Base-by-base conservation (phyloP, 2,329 filamentous ascomycete genomes). In the Colletotrichum higginsianum region DNA sequence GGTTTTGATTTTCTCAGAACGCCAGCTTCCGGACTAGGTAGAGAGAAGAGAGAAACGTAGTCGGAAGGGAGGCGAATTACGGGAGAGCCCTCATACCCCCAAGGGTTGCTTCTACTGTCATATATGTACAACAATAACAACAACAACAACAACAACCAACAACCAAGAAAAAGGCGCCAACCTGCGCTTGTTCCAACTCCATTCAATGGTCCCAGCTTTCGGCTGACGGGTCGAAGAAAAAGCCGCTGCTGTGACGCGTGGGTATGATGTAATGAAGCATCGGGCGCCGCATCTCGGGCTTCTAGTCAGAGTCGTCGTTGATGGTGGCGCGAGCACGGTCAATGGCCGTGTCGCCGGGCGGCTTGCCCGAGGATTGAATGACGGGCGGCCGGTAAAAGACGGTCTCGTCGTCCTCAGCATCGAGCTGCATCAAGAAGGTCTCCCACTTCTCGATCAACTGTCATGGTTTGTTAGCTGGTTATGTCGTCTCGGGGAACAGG, bases 391-490 rank as follows among this genome's bases (percentile, higher is more conserved):
- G 86, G 80, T 92, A 92, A 77, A 92, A 92, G 13, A 87, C 88
- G 4, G 88, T 86, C 73, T 91, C 94, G 75, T 97, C 94, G 71
- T 98, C 96, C 77, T 98, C 96, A 11, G 94, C 93, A 80, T 99
- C 96, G 53, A 99, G 87, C 81, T 98, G 96, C 88, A 98, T 92
- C 63, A 99, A 87, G 85, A 98, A 99, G 0, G 96, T 98, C 84
- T 99, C 96, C 96, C 96, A 99, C 74, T 98, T 92, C 83, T 99
- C 96, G 78, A 91, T 91, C 74, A 90, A 82, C 87, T 90, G 73
- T 21, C 67, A 9, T n/a, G 7, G 35, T 76, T 76, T 67, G 74
- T 81, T 73, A 79, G 77, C 61, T 42, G 35, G 35, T 46, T 42
- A 66, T 12, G 13, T 2, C 2, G 21, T n/a, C n/a, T 21, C 4